Conservation (phyloP, 1,284 basidiomycete genomes). For the Prillingera fragicola region DNA sequence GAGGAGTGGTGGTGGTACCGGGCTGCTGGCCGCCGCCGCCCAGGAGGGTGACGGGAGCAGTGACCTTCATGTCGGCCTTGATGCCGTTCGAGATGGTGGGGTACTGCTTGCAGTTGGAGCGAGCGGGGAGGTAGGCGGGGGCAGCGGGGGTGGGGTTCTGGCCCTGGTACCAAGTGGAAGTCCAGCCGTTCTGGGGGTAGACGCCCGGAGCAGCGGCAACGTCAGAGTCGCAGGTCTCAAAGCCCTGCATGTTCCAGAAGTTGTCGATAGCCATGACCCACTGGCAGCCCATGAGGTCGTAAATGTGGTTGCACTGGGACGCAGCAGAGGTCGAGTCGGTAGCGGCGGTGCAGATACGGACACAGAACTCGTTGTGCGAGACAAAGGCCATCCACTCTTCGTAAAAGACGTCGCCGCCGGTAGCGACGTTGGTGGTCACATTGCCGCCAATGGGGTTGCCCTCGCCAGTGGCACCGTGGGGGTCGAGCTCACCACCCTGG, state of each 20-base stretch:
- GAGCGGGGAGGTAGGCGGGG: constrained; percentile 37
- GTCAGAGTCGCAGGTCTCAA: constrained; percentile 47
- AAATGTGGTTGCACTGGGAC: constrained; percentile 43
- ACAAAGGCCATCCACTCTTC: constrained; percentile 53
- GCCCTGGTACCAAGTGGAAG: constrained; percentile 47
- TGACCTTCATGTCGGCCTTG: constrained; percentile 33
- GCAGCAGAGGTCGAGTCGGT: constrained; percentile 38
- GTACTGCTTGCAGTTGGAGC: constrained; percentile 47
- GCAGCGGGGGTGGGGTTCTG: constrained; percentile 33
- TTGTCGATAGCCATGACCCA: constrained; percentile 48
- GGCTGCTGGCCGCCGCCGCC: constrained; percentile 11
- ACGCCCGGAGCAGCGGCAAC: constrained; percentile 46
- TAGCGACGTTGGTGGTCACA: constrained; percentile 51
- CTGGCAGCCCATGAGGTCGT: constrained; percentile 49
- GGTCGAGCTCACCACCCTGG: constrained; percentile 52
- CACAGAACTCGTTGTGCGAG: constrained; percentile 48
- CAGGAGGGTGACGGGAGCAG: constrained; percentile 25
- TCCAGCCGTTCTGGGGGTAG: constrained; percentile 42
- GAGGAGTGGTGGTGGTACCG: background rate
- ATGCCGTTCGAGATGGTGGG: constrained; percentile 40
- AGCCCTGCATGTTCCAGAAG: constrained; percentile 45
- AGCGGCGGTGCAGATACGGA: constrained; percentile 48
- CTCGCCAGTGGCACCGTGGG: constrained; percentile 49
- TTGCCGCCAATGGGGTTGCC: constrained; percentile 55
- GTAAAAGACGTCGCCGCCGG: constrained; percentile 47